Evolutionary conservation across 371 early-diverging fungal genomes (phyloP).

Genomic region (Rhizopus arrhizus): DNA sequence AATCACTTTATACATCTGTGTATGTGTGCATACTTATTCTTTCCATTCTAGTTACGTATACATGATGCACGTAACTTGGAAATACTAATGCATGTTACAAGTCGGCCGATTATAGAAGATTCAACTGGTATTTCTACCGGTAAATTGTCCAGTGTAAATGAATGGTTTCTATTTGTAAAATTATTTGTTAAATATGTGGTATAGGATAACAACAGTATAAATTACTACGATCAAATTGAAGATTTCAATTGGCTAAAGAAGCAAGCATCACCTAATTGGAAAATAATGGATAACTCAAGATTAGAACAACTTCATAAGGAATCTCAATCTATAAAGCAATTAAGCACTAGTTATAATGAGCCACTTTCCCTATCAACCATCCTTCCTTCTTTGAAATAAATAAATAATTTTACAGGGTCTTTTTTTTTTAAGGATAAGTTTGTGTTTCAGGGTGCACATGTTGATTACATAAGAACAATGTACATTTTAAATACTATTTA

Average conservation of each 20-base stretch:
- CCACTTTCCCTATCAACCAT: no score
- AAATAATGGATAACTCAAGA: slow-evolving; percentile 27
- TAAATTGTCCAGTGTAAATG: slow-evolving; percentile 34
- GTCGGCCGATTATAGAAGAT: slow-evolving; percentile 84
- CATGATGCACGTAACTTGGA: slow-evolving; percentile 67
- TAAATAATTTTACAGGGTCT: no score
- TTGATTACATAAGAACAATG: no score
- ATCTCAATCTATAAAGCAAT: background rate
- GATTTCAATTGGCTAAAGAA: slow-evolving; percentile 87
- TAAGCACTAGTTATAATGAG: no score
- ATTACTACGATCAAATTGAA: slow-evolving; percentile 66
- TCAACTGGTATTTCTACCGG: slow-evolving; percentile 64
- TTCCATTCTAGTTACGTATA: slow-evolving; percentile 66
- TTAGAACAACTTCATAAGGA: background rate
- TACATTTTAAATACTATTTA: no score
- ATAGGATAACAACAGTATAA: slow-evolving; percentile 19
- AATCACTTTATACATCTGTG: no score
- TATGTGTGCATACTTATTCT: background rate
- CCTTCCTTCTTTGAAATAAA: slow-evolving; percentile 1
- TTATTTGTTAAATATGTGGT: background rate
- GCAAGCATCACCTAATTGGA: slow-evolving; percentile 79
- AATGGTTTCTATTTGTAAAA: background rate
- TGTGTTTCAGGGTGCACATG: no score
- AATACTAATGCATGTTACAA: slow-evolving; percentile 67
- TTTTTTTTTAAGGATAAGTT: no score